Conservation (phyloP, 257 asterid species). For the Linderniella brevidens region DNA sequence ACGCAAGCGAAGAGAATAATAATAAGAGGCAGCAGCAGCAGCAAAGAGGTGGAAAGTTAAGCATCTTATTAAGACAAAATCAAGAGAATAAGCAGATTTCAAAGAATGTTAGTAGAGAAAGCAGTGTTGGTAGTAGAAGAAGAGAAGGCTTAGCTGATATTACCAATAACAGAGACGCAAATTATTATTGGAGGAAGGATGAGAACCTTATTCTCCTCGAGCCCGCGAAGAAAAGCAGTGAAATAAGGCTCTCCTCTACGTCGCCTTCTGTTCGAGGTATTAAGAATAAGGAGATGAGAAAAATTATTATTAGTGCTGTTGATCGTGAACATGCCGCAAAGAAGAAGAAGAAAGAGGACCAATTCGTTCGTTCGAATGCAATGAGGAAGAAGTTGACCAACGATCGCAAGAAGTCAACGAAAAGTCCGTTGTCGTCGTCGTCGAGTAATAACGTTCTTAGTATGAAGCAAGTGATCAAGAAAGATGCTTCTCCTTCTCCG, state of each 20-base stretch:
- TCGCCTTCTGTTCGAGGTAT: slow-evolving; percentile 8
- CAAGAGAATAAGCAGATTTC: slow-evolving; percentile 28
- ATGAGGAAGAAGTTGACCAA: too few species aligned
- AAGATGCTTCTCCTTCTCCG: slow-evolving; percentile 26
- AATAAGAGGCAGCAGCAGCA: too few species aligned
- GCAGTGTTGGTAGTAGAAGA: slow-evolving; percentile 28
- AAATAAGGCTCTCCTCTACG: too few species aligned
- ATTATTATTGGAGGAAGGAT: slow-evolving; percentile 12
- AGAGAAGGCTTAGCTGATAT: slow-evolving; percentile 38
- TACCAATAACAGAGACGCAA: slow-evolving; percentile 32
- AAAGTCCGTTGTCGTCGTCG: slow-evolving; percentile 24
- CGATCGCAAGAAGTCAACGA: slow-evolving; percentile 36
- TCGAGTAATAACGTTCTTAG: slow-evolving; percentile 25
- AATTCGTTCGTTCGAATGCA: slow-evolving; percentile 25
- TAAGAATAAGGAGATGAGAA: too few species aligned
- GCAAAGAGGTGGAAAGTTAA: slow-evolving; percentile 14
- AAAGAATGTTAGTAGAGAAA: slow-evolving; percentile 39
- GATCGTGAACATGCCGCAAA: slow-evolving; percentile 14
- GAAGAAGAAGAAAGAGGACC: slow-evolving; percentile 32
- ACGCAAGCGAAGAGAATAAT: slow-evolving; percentile 8
- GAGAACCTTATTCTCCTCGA: slow-evolving; percentile 31
- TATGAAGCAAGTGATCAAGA: slow-evolving; percentile 34
- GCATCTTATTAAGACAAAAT: background rate
- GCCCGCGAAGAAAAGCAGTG: too few species aligned
- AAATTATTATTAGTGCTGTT: too few species aligned